phyloP scores from a whole-genome alignment of 2,329 filamentous ascomycete genomes.

The Boeremia exigua region DNA sequence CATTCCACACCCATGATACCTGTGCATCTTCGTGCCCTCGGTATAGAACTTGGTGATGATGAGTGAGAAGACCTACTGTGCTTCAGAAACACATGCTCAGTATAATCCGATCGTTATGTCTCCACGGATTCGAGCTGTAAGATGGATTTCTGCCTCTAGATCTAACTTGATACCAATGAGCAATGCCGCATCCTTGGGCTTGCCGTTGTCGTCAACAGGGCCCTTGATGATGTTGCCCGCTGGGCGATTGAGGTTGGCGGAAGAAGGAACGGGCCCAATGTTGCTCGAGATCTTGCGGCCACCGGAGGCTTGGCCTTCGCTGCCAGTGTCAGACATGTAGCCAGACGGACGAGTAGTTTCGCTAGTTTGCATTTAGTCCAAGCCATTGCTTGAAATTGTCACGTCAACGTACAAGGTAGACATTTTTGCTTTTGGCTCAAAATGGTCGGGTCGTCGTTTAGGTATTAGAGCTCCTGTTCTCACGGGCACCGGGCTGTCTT shows the following conservation, averaged over 20 bases:
- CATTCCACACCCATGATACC: not conserved
- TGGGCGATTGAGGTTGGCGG: slow-evolving; percentile 49
- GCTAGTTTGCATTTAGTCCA: slow-evolving; percentile 22
- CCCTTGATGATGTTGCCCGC: slow-evolving; percentile 60
- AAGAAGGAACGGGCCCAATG: slow-evolving; percentile 45
- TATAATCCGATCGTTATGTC: slow-evolving; percentile 67
- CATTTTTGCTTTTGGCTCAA: slow-evolving; percentile 22
- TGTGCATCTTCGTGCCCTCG: too few relatives aligned
- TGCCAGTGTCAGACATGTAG: slow-evolving; percentile 49
- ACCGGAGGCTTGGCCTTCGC: slow-evolving; percentile 49
- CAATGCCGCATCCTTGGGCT: slow-evolving; percentile 63
- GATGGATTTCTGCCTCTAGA: slow-evolving; percentile 67
- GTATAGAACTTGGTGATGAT: too few relatives aligned
- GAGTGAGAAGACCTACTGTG: too few relatives aligned
- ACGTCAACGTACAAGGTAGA: slow-evolving; percentile 34
- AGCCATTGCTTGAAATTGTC: not conserved
- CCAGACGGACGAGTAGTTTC: slow-evolving; percentile 37
- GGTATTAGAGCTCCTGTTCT: slow-evolving; percentile 11
- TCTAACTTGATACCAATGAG: slow-evolving; percentile 69
- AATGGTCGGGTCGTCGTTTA: not conserved
- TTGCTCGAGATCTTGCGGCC: slow-evolving; percentile 44
- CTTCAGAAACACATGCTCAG: slow-evolving; percentile 39
- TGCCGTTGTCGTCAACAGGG: slow-evolving; percentile 63
- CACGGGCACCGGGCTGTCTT: slow-evolving; percentile 3
- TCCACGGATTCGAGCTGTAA: slow-evolving; percentile 66